Evolutionary conservation across 352 stramenopile genomes (phyloP).

Genomic region (Phytophthora meadii): DNA sequence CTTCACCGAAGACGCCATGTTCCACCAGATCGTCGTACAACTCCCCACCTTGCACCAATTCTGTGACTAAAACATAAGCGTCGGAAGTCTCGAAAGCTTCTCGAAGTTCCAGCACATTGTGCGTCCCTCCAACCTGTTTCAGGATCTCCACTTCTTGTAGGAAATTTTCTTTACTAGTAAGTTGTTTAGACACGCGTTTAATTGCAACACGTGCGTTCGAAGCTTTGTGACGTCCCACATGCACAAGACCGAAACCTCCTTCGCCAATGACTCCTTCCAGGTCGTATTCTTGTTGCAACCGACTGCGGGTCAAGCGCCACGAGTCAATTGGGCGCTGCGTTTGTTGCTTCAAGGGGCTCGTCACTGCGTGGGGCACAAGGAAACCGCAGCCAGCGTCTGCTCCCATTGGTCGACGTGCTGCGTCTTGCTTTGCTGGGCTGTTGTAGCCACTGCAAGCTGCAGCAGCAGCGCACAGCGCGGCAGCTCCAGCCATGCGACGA

Average conservation of each 20-base stretch:
- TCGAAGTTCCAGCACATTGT: slow-evolving; percentile 54
- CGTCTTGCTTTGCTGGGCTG: slow-evolving; percentile 22
- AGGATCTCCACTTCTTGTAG: slow-evolving; percentile 62
- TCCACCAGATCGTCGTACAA: slow-evolving; percentile 59
- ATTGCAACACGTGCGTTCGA: slow-evolving; percentile 61
- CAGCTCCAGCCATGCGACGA: slow-evolving; percentile 30
- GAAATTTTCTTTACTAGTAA: slow-evolving; percentile 58
- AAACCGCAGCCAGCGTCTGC: slow-evolving; percentile 10
- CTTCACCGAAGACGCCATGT: slow-evolving; percentile 52
- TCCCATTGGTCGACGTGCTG: slow-evolving; percentile 8
- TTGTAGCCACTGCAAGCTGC: slow-evolving; percentile 14
- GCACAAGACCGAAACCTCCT: slow-evolving; percentile 58
- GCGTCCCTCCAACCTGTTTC: slow-evolving; percentile 43
- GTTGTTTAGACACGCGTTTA: slow-evolving; percentile 59
- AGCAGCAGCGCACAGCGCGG: slow-evolving; percentile 25
- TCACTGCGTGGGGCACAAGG: slow-evolving; percentile 17
- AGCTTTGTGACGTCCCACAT: slow-evolving; percentile 46
- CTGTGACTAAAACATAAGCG: slow-evolving; percentile 64
- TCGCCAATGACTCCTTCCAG: slow-evolving; percentile 56
- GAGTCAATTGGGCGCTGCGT: slow-evolving; percentile 7
- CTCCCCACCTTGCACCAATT: slow-evolving; percentile 57
- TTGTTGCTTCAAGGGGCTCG: slow-evolving; percentile 18
- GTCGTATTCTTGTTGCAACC: slow-evolving; percentile 52
- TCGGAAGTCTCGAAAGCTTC: slow-evolving; percentile 69
- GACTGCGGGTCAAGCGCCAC: slow-evolving; percentile 27